Conservation (phyloP, 164 flowering plant species). For the Liquidambar formosana region DNA sequence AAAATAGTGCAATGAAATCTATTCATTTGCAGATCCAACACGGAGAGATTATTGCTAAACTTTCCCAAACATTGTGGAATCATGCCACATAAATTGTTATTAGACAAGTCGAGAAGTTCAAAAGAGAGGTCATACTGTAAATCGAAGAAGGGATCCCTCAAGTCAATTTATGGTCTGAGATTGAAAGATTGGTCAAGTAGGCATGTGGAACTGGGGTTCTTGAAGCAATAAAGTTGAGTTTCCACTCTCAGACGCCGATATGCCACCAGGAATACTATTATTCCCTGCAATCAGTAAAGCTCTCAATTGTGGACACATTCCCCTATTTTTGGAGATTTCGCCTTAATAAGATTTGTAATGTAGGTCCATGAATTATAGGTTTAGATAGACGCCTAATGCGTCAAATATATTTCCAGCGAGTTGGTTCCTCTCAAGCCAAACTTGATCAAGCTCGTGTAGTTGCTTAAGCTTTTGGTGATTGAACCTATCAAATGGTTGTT, state of each 20-base stretch:
- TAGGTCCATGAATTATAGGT: conserved; percentile 13
- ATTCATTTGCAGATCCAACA: too few relatives aligned
- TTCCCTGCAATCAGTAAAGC: conserved; percentile 12
- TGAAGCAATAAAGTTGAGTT: conserved; percentile 4
- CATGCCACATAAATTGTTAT: too few relatives aligned
- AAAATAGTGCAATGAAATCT: too few relatives aligned
- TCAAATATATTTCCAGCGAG: conserved; percentile 20
- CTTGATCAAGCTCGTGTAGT: too few relatives aligned
- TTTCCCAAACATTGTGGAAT: too few relatives aligned
- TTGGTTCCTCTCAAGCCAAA: conserved; percentile 16
- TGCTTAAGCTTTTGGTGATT: conserved; percentile 17
- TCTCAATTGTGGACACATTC: conserved; percentile 5
- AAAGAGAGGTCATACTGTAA: too few relatives aligned
- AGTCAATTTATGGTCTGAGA: too few relatives aligned
- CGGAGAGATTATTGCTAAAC: too few relatives aligned
- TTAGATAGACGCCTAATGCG: conserved; percentile 16
- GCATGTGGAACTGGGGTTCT: too few relatives aligned
- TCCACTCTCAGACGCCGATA: conserved; percentile 17
- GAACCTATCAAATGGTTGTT: conserved; percentile 18
- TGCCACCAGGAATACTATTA: conserved; percentile 10
- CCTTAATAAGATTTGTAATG: conserved; percentile 20
- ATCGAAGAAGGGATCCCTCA: too few relatives aligned
- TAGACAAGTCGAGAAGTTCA: too few relatives aligned
- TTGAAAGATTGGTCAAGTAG: too few relatives aligned
- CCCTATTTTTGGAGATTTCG: conserved; percentile 13